A percentile compares a stretch with the other conserved stretches of the same genome.
These are phyloP conservation scores for Suhomyces emberorum DNA, from an alignment of 805 yeast species.

Conservation along the genomic window DNA sequence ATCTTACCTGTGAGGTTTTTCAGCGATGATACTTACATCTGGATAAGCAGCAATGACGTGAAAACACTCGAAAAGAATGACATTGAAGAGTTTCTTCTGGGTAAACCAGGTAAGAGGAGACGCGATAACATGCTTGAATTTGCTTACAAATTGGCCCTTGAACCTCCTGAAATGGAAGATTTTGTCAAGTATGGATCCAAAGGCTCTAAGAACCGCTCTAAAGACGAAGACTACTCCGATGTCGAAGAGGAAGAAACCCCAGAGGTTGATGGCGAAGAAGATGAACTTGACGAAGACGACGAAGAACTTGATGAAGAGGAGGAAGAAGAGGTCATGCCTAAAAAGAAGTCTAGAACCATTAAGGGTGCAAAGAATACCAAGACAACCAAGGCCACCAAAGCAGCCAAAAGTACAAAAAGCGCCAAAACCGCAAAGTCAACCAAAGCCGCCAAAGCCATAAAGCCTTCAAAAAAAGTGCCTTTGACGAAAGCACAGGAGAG, in stretches of 20 bases:
- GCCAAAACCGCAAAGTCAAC: constrained; percentile 10
- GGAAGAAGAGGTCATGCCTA: constrained; percentile 8
- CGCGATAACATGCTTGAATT: constrained; percentile 43
- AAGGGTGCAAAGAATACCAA: constrained; percentile 8
- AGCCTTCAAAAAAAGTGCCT: constrained; percentile 5
- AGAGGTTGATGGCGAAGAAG: constrained; percentile 2
- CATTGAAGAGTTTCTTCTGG: constrained; percentile 37
- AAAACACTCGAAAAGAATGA: constrained; percentile 40
- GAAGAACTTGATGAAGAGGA: constrained; percentile 14
- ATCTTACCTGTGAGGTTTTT: constrained; percentile 62
- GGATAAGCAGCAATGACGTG: constrained; percentile 57
- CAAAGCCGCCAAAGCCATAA: not conserved
- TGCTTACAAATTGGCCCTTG: constrained; percentile 53
- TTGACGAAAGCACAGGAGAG: constrained; percentile 11
- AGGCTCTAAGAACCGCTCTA: constrained; percentile 46
- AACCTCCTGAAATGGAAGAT: constrained; percentile 41
- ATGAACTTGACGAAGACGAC: constrained; percentile 7
- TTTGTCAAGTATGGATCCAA: constrained; percentile 40
- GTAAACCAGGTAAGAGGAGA: constrained; percentile 26
- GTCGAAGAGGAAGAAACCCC: constrained; percentile 15
- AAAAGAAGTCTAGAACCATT: constrained; percentile 2
- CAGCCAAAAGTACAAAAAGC: constrained; percentile 6
- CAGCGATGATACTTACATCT: constrained; percentile 68
- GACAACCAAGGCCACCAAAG: not conserved
- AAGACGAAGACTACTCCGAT: constrained; percentile 13